Percentiles rank a stretch among this genome's conserved stretches.
Evolutionary conservation across 495 filamentous ascomycete genomes (phyloP).

Genomic region (Lepraria neglecta): DNA sequence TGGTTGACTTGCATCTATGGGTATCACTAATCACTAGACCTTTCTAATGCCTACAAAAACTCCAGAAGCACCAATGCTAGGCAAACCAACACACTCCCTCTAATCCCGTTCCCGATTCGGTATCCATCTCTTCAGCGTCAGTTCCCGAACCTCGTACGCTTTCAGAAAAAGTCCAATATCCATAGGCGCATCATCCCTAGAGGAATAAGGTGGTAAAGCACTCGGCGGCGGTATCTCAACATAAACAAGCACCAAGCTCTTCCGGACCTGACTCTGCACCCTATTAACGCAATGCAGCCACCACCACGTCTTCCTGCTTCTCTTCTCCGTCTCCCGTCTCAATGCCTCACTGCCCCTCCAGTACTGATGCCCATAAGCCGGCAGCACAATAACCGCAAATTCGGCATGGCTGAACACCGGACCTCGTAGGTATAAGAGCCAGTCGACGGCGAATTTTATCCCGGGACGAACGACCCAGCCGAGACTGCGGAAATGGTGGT

Average conservation of each 20-base stretch:
- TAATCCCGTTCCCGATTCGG: slow-evolving; percentile 71
- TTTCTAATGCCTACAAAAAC: not conserved
- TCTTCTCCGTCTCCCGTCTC: slow-evolving; percentile 40
- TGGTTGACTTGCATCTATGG: slow-evolving; percentile 4
- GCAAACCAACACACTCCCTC: too few relatives aligned
- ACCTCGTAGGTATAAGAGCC: slow-evolving; percentile 87
- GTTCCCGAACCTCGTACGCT: slow-evolving; percentile 73
- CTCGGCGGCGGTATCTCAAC: slow-evolving; percentile 80
- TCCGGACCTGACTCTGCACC: slow-evolving; percentile 82
- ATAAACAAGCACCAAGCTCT: slow-evolving; percentile 80
- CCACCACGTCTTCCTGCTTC: slow-evolving; percentile 64
- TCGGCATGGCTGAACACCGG: slow-evolving; percentile 92
- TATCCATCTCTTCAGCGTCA: slow-evolving; percentile 74
- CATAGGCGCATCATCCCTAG: slow-evolving; percentile 34
- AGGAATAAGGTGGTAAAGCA: slow-evolving; percentile 15
- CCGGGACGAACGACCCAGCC: slow-evolving; percentile 95
- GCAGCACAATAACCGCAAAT: slow-evolving; percentile 78
- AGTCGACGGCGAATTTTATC: slow-evolving; percentile 92
- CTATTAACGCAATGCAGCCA: slow-evolving; percentile 90
- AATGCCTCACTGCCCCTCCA: slow-evolving; percentile 56
- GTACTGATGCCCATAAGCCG: slow-evolving; percentile 68
- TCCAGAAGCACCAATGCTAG: not conserved
- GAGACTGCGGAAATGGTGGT: slow-evolving; percentile 93
- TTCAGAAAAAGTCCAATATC: slow-evolving; percentile 59
- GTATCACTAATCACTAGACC: slow-evolving; percentile 3